phyloP scores from a whole-genome alignment of 2,329 filamentous ascomycete genomes.

The Diaporthe australafricana region DNA sequence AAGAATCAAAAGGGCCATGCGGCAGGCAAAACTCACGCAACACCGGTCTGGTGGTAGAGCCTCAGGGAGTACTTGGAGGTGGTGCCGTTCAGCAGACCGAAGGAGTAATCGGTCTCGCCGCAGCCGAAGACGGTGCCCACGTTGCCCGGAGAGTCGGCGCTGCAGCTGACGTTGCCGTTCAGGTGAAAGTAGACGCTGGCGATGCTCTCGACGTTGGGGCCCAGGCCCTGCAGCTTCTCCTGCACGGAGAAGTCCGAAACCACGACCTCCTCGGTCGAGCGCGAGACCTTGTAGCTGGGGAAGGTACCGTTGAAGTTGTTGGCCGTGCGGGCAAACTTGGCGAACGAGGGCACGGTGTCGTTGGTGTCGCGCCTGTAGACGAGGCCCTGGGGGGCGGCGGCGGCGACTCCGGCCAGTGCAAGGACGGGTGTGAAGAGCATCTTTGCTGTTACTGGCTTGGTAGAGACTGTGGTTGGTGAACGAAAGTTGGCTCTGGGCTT shows the following conservation, averaged over 20 bases:
- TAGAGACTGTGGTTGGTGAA: neutral
- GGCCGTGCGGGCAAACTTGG: conserved; percentile 3
- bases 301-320: conserved; percentile 5
- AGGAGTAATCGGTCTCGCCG: conserved; percentile 16
- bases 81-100: conserved; percentile 7
- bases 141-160: neutral
- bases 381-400: conserved; percentile 21
- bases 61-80: neutral
- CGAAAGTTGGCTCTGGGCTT: neutral
- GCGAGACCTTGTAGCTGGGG: neutral
- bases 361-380: conserved; percentile 2
- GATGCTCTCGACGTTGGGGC: conserved; percentile 1
- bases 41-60: conserved; percentile 1
- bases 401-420: conserved; percentile 29
- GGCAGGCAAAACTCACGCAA: neutral
- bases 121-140: conserved; percentile 7
- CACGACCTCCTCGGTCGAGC: neutral
- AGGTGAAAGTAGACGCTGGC: conserved; percentile 1
- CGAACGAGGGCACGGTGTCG: neutral
- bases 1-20: neutral
- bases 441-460: neutral
- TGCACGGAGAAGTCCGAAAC: neutral
- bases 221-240: conserved; percentile 1
- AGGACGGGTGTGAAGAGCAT: conserved; percentile 28
- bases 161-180: conserved; percentile 17